Evolutionary conservation across 1,284 basidiomycete species (phyloP).

Genomic region (Porogramme epimiltina): DNA sequence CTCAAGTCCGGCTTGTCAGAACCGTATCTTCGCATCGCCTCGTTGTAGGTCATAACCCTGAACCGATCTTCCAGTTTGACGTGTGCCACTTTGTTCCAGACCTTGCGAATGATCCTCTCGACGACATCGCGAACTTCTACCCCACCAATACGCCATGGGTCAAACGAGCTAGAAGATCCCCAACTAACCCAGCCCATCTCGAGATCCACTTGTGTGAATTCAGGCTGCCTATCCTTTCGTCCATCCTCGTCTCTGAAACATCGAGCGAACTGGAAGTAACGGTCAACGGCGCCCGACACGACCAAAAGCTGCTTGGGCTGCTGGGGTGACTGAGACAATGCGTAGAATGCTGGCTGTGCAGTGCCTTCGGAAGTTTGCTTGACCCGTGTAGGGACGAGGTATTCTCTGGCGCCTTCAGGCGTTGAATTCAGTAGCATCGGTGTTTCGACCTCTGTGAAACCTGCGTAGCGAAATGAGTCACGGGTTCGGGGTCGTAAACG

Average conservation of each 20-base stretch:
- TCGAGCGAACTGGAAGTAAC: constrained; percentile 90
- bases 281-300: constrained; percentile 86
- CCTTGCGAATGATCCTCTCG: constrained; percentile 68
- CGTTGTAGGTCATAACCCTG: constrained; percentile 80
- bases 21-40: constrained; percentile 91
- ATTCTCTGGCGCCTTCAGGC: constrained; percentile 94
- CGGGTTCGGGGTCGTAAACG: background rate
- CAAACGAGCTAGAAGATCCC: constrained; percentile 40
- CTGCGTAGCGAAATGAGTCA: constrained; percentile 39
- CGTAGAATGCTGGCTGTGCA: constrained; percentile 74
- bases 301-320: constrained; percentile 95
- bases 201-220: constrained; percentile 96
- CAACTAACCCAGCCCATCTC: constrained; percentile 96
- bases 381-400: constrained; percentile 86
- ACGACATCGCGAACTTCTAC: constrained; percentile 75
- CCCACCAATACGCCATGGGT: constrained; percentile 83
- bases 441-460: constrained; percentile 92
- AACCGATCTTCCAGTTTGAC: constrained; percentile 63
- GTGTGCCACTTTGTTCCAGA: constrained; percentile 74
- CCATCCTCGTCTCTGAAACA: constrained; percentile 97
- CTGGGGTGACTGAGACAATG: constrained; percentile 92
- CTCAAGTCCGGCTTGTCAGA: constrained; percentile 95
- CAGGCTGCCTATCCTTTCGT: constrained; percentile 91
- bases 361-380: constrained; percentile 23
- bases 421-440: constrained; percentile 92